phyloP scores from a whole-genome alignment of 768 basidiomycete species.

The Boletus pseudopeckii region DNA sequence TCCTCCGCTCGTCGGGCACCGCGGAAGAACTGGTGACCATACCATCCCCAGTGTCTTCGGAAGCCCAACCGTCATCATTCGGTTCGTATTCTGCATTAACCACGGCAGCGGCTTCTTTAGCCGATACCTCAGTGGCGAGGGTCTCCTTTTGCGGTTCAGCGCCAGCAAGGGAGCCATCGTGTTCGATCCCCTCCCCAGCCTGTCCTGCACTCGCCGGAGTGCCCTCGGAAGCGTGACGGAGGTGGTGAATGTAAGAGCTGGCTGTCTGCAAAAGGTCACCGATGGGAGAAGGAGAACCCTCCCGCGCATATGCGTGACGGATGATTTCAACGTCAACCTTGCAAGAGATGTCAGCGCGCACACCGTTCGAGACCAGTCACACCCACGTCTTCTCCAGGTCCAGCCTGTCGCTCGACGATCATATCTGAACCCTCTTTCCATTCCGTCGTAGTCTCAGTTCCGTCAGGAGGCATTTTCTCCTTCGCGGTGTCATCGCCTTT shows the following conservation, averaged over 20 bases:
- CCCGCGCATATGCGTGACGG: conserved; percentile 36
- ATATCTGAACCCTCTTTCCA: conserved; percentile 72
- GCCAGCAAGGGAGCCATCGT: conserved; percentile 13
- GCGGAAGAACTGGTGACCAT: conserved; percentile 6
- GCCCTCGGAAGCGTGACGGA: conserved; percentile 13
- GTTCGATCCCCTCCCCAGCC: conserved; percentile 14
- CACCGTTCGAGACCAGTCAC: background rate
- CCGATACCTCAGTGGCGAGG: background rate
- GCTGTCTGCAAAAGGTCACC: background rate
- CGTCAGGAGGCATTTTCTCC: conserved; percentile 45
- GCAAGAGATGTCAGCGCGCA: conserved; percentile 13
- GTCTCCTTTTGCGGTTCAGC: conserved; percentile 13
- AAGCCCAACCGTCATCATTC: conserved; percentile 61
- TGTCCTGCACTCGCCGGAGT: conserved; percentile 28
- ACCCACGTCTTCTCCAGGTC: conserved; percentile 67
- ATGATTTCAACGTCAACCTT: conserved; percentile 67
- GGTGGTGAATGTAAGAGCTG: conserved; percentile 11
- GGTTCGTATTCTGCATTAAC: conserved; percentile 13
- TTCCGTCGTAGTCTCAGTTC: conserved; percentile 40
- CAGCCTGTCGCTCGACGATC: conserved; percentile 57
- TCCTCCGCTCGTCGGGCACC: conserved; percentile 13
- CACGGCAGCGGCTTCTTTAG: conserved; percentile 1
- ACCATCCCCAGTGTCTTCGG: conserved; percentile 44
- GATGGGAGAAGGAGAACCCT: conserved; percentile 1
- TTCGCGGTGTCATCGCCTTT: conserved; percentile 21